Evolutionary conservation across 192 early-diverging fungal species (phyloP).

Genomic region (Coemansia sp.): DNA sequence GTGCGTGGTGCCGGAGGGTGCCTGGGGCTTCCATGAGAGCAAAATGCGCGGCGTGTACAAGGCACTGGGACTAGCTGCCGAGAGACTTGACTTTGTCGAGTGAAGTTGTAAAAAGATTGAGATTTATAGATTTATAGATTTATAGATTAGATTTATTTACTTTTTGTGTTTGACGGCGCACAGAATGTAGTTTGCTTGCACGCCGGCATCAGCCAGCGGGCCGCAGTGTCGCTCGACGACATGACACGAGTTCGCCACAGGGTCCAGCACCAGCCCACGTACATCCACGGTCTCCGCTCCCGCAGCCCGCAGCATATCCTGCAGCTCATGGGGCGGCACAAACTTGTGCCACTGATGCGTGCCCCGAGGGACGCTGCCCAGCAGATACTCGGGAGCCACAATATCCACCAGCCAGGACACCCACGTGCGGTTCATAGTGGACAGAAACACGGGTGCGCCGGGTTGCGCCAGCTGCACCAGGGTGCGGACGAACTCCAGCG

Average conservation of each 20-base stretch:
- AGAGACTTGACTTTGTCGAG: constrained; percentile 13
- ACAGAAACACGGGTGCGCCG: constrained; percentile 71
- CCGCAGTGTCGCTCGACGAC: constrained; percentile 42
- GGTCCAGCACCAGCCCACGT: constrained; percentile 58
- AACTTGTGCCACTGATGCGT: constrained; percentile 89
- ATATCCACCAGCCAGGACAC: constrained; percentile 76
- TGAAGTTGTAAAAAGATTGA: too few species aligned
- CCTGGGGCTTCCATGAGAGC: constrained; percentile 31
- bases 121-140: too few species aligned
- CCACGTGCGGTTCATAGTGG: constrained; percentile 88
- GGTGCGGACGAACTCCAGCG: constrained; percentile 64
- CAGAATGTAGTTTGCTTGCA: constrained; percentile 54
- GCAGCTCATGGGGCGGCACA: constrained; percentile 68
- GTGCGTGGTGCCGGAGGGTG: constrained; percentile 38
- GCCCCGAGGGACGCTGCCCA: constrained; percentile 73
- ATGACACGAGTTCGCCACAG: constrained; percentile 38
- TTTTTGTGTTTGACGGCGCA: constrained; percentile 32
- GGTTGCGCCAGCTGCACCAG: constrained; percentile 66
- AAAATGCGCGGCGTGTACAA: constrained; percentile 44
- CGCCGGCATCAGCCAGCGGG: constrained; percentile 23
- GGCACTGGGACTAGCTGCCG: constrained; percentile 8
- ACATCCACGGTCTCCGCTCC: constrained; percentile 53
- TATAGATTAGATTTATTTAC: background rate
- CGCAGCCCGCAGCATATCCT: constrained; percentile 42
- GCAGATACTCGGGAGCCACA: constrained; percentile 74